These are phyloP conservation scores for Phoma sp. DNA, from an alignment of 2,329 filamentous ascomycete genomes.

Conservation along the genomic window DNA sequence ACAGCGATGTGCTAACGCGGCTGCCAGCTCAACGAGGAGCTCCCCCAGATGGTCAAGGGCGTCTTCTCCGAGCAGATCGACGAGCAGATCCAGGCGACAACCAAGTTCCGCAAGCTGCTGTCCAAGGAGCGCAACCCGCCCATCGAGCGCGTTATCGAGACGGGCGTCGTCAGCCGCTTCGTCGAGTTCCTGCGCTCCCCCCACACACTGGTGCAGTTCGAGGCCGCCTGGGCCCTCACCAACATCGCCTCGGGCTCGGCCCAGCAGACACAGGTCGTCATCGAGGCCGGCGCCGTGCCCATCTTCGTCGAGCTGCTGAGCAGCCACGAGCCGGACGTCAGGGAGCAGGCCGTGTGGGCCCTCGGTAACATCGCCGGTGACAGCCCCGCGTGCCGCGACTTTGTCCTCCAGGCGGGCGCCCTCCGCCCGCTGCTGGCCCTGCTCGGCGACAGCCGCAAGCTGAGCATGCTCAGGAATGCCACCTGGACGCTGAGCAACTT, in stretches of 20 bases:
- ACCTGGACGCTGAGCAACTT: slow-evolving; percentile 99
- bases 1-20: slow-evolving; percentile 26
- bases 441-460: slow-evolving; percentile 95
- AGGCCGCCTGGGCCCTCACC: slow-evolving; percentile 98
- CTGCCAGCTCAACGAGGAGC: slow-evolving; percentile 88
- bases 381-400: slow-evolving; percentile 96
- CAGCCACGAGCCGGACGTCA: slow-evolving; percentile 96
- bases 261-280: slow-evolving; percentile 97
- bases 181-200: slow-evolving; percentile 98
- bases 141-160: slow-evolving; percentile 99
- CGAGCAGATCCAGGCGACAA: slow-evolving; percentile 94
- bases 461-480: slow-evolving; percentile 98
- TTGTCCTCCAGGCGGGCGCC: slow-evolving; percentile 89
- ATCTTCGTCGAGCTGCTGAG: slow-evolving; percentile 97
- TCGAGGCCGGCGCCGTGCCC: slow-evolving; percentile 95
- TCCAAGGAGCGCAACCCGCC: slow-evolving; percentile 99
- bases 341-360: slow-evolving; percentile 98
- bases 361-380: slow-evolving; percentile 98
- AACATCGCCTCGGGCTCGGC: slow-evolving; percentile 99
- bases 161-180: slow-evolving; percentile 94
- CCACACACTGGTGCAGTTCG: slow-evolving; percentile 97
- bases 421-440: slow-evolving; percentile 88
- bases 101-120: slow-evolving; percentile 96
- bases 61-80: slow-evolving; percentile 99
- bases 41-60: slow-evolving; percentile 96